These are phyloP conservation scores for Apophysomyces sp. DNA, from an alignment of 371 early-diverging fungal genomes.

Conservation along the genomic window DNA sequence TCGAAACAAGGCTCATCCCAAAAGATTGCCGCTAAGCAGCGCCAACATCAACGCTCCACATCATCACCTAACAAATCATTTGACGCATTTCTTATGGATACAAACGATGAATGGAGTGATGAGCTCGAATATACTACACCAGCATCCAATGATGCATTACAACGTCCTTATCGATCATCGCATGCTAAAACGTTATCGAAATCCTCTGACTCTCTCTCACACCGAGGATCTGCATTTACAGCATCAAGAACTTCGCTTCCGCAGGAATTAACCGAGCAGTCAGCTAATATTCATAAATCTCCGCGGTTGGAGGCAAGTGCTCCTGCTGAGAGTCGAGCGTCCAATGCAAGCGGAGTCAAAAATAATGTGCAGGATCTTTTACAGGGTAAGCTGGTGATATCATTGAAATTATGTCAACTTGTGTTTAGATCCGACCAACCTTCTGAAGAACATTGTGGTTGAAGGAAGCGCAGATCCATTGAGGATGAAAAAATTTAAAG, in stretches of 20 bases:
- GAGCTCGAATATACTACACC: conserved; percentile 21
- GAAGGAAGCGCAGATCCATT: conserved; percentile 27
- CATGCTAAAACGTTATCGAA: background rate
- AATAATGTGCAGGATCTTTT: conserved; percentile 13
- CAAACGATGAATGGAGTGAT: conserved; percentile 58
- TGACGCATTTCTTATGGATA: conserved; percentile 47
- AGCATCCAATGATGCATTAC: background rate
- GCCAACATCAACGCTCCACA: conserved; percentile 23
- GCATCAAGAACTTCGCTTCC: background rate
- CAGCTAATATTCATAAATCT: background rate
- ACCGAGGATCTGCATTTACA: background rate
- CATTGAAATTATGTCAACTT: background rate
- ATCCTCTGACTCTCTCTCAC: background rate
- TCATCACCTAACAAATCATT: conserved; percentile 45
- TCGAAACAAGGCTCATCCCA: conserved; percentile 1
- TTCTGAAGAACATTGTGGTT: conserved; percentile 9
- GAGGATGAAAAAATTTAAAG: conserved; percentile 62
- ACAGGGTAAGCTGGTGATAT: conserved; percentile 9
- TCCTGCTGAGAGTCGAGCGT: background rate
- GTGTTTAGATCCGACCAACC: conserved; percentile 17
- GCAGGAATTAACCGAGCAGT: conserved; percentile 7
- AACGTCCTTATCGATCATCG: conserved; percentile 1
- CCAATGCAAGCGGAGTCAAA: conserved; percentile 9
- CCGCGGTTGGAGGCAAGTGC: background rate
- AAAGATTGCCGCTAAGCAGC: conserved; percentile 3